phyloP scores from a whole-genome alignment of 2,329 filamentous ascomycete genomes.

The Clarireedia homoeocarpa region DNA sequence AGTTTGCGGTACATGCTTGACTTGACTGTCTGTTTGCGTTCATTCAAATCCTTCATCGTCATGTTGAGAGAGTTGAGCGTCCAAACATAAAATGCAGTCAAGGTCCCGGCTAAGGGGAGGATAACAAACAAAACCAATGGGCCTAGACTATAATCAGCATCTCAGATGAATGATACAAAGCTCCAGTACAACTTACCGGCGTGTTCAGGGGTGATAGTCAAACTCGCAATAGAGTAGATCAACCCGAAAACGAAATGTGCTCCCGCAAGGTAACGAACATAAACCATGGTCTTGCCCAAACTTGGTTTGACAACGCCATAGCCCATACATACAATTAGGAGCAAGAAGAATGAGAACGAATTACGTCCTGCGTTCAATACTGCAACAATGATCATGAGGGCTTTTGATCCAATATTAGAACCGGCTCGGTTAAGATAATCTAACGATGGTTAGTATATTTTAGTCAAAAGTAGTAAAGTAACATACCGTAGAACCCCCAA shows the following conservation, averaged over 20 bases:
- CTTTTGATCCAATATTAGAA: conserved; percentile 73
- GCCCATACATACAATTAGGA: conserved; percentile 98
- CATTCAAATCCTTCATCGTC: conserved; percentile 92
- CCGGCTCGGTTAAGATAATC: conserved; percentile 92
- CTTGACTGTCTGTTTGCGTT: conserved; percentile 90
- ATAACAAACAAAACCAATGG: conserved; percentile 90
- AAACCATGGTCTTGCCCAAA: conserved; percentile 88
- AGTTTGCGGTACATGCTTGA: conserved; percentile 95
- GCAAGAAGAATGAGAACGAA: conserved; percentile 95
- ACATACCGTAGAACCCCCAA: conserved; percentile 87
- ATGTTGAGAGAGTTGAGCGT: conserved; percentile 90
- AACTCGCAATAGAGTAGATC: conserved; percentile 83
- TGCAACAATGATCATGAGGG: conserved; percentile 83
- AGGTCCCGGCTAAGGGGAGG: conserved; percentile 78
- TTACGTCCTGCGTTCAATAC: conserved; percentile 89
- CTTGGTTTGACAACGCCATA: conserved; percentile 96
- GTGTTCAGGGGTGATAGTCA: conserved; percentile 81
- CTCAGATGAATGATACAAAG: neutral
- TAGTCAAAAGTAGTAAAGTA: neutral
- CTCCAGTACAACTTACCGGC: conserved; percentile 43
- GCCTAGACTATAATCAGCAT: conserved; percentile 38
- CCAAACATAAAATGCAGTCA: conserved; percentile 98
- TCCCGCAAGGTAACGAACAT: conserved; percentile 82
- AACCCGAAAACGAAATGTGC: conserved; percentile 93
- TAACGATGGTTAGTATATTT: conserved; percentile 34